Evolutionary conservation across 148 eudicot genomes (phyloP), one percentile per base, ranked within the genome.

Genomic region (Amaranthus palmeri): DNA sequence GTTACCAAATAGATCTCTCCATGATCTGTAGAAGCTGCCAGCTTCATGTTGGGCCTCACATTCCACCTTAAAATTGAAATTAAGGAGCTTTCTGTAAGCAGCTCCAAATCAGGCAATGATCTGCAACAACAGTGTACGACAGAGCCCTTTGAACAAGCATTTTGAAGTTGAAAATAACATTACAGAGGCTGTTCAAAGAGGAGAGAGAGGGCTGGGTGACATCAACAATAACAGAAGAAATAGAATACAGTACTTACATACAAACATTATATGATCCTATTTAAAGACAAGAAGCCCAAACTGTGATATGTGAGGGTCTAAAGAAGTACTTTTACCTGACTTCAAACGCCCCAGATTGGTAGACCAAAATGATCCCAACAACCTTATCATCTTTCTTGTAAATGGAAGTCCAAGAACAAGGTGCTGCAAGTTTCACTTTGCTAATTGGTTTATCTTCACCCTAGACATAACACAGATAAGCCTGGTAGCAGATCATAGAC

Each of bases 391-490:
- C 84, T 78, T 84, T 84, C 68, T 67, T 79, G 54, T 83, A 75
- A 60, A 80, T 83, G 66, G 89, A 67, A 65, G 92, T 83, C 91
- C 91, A 91, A 77, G 89, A 88, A 75, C 96, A 88, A 70, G 87
- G 77, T 61, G 77, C 85, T 44, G 78, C 73, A 71, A 91, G 91
- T 74, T 83, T 81, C 69, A 86, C 85, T 82, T 85, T 88, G 68
- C 47, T 61, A 53, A 85, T 62, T 54, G 89, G 80, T 78, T 85
- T 91, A 12, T 79, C 87, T 60, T 91, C 83, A 6, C 93, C 96
- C 96, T 91, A 71, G 72, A 57, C 14, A 72, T 50, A 76, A 74
- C 2, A 17, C 51, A 74, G 48, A 50, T 72, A 62, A 73, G 73
- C 56, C 60, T 62, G 57, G 13, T 12, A 66, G 44, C 43, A 54